Percentiles rank a stretch among this genome's conserved stretches.
phyloP scores from a whole-genome alignment of 164 flowering plant genomes.

The Chloranthus sessilifolius region DNA sequence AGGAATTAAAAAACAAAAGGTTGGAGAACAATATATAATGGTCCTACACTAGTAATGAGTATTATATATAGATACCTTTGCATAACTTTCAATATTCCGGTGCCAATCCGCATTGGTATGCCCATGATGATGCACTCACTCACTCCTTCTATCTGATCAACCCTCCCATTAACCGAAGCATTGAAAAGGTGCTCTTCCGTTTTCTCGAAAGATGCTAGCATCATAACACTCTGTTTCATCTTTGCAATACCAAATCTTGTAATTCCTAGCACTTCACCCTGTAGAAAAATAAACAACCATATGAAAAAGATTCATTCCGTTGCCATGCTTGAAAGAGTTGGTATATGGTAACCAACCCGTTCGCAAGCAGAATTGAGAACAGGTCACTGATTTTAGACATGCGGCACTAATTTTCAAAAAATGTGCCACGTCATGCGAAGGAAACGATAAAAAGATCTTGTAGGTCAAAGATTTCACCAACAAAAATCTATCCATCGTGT shows the following conservation, averaged over 20 bases:
- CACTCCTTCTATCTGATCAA: conserved; percentile 78
- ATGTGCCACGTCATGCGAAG: too few species aligned
- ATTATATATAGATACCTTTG: conserved; percentile 46
- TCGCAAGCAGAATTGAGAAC: too few species aligned
- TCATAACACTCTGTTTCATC: conserved; percentile 68
- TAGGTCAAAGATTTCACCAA: too few species aligned
- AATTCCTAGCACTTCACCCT: conserved; percentile 74
- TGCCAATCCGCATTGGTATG: conserved; percentile 81
- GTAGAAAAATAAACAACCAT: conserved; percentile 20
- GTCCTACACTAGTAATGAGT: background rate
- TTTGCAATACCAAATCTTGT: conserved; percentile 47
- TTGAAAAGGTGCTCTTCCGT: conserved; percentile 72
- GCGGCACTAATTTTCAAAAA: too few species aligned
- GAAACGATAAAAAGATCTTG: too few species aligned
- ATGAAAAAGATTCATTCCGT: conserved; percentile 1
- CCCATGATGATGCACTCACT: conserved; percentile 97
- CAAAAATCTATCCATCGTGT: too few species aligned
- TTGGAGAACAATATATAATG: too few species aligned
- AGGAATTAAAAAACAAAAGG: too few species aligned
- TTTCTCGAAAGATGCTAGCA: conserved; percentile 88
- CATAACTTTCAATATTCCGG: conserved; percentile 75
- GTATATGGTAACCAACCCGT: too few species aligned
- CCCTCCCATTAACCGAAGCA: conserved; percentile 66
- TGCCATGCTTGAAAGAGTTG: too few species aligned
- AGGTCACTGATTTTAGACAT: too few species aligned